Percentiles rank a stretch among this genome's conserved stretches.
phyloP scores from a whole-genome alignment of 164 flowering plant genomes.

The Stephania japonica region DNA sequence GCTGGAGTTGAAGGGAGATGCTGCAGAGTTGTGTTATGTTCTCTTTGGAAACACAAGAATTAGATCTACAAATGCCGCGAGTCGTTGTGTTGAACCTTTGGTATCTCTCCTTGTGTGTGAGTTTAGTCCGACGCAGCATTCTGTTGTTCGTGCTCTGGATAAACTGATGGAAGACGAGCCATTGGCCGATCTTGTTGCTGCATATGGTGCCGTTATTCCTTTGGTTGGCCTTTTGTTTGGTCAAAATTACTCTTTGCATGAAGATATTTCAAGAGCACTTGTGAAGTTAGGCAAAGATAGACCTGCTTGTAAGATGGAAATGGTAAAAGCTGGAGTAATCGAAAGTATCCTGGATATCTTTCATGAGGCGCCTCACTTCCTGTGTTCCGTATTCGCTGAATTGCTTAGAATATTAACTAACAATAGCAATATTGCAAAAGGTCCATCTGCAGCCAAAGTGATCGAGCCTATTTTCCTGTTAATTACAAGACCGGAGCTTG shows the following conservation, averaged over 20 bases:
- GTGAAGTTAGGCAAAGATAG: constrained; percentile 97
- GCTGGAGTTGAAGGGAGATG: constrained; percentile 88
- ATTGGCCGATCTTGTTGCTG: constrained; percentile 95
- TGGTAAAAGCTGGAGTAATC: constrained; percentile 93
- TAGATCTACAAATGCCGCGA: constrained; percentile 87
- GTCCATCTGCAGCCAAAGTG: constrained; percentile 91
- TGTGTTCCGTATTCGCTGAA: constrained; percentile 81
- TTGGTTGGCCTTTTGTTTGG: constrained; percentile 93
- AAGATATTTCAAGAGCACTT: constrained; percentile 76
- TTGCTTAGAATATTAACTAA: constrained; percentile 86
- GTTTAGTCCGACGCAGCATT: constrained; percentile 77
- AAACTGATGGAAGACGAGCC: constrained; percentile 90
- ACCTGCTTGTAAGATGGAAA: constrained; percentile 93
- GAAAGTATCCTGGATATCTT: constrained; percentile 82
- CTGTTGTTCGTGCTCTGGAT: constrained; percentile 87
- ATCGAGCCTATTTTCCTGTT: constrained; percentile 82
- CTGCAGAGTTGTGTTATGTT: constrained; percentile 84
- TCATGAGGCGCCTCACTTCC: constrained; percentile 82
- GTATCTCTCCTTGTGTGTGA: constrained; percentile 88
- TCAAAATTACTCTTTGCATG: constrained; percentile 70
- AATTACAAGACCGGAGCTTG: constrained; percentile 70
- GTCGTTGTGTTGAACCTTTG: constrained; percentile 94
- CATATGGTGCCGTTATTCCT: constrained; percentile 92
- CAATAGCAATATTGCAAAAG: constrained; percentile 85
- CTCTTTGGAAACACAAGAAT: constrained; percentile 83